Evolutionary conservation across 2,329 filamentous ascomycete genomes (phyloP).

Genomic region (Sporothrix curviconia): DNA sequence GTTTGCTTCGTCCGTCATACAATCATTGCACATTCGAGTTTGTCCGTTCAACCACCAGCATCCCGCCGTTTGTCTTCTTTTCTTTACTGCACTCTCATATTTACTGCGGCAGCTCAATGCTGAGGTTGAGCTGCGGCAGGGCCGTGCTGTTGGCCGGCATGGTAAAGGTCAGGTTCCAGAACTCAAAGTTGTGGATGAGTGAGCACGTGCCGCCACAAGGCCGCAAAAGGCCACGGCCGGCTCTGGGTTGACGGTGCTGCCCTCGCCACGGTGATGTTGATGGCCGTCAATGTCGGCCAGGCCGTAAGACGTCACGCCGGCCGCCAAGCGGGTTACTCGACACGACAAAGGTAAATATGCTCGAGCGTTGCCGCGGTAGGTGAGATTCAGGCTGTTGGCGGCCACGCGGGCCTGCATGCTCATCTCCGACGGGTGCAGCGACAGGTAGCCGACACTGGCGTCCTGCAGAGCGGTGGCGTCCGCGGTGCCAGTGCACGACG

Average conservation of each 20-base stretch:
- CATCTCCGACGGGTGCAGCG: slow-evolving; percentile 30
- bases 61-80: too few species aligned
- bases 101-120: not conserved
- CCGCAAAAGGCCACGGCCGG: slow-evolving; percentile 40
- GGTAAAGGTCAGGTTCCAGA: slow-evolving; percentile 40
- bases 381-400: slow-evolving; percentile 39
- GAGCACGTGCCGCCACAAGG: slow-evolving; percentile 27
- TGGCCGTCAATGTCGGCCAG: slow-evolving; percentile 44
- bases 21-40: too few species aligned
- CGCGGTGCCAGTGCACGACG: slow-evolving; percentile 49
- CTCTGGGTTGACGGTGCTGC: slow-evolving; percentile 36
- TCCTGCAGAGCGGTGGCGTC: slow-evolving; percentile 22
- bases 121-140: slow-evolving; percentile 12
- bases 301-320: slow-evolving; percentile 35
- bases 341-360: slow-evolving; percentile 45
- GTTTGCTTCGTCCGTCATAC: too few species aligned
- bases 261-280: slow-evolving; percentile 34
- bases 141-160: slow-evolving; percentile 28
- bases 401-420: slow-evolving; percentile 36
- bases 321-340: slow-evolving; percentile 35
- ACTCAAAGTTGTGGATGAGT: slow-evolving; percentile 35
- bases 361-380: slow-evolving; percentile 49
- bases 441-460: slow-evolving; percentile 31
- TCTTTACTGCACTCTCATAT: not conserved
- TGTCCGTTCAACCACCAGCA: too few species aligned